Conservation (phyloP, 495 filamentous ascomycete genomes). For the Bryoglossum gracile region DNA sequence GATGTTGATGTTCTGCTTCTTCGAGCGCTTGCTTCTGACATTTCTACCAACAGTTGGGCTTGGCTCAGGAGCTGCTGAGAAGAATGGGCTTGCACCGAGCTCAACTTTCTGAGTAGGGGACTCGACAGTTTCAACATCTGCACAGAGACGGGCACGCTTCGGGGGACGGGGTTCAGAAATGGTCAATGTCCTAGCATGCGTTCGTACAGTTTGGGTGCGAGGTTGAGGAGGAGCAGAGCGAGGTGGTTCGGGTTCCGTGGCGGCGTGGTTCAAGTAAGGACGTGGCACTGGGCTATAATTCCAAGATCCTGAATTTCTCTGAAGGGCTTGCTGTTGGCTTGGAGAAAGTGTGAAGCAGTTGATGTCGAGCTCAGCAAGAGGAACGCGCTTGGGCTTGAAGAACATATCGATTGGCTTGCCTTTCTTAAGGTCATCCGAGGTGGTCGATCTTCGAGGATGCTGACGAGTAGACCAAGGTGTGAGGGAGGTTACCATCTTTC, state of each 20-base stretch:
- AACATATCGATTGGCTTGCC: slow-evolving; percentile 65
- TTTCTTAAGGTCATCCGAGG: slow-evolving; percentile 51
- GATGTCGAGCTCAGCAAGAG: slow-evolving; percentile 78
- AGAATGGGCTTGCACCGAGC: slow-evolving; percentile 51
- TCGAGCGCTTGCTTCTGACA: slow-evolving; percentile 36
- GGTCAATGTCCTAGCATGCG: slow-evolving; percentile 29
- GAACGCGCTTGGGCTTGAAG: slow-evolving; percentile 68
- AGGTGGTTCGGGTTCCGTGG: slow-evolving; percentile 23
- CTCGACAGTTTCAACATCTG: slow-evolving; percentile 34
- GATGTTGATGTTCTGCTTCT: slow-evolving; percentile 46
- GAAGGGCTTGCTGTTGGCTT: slow-evolving; percentile 54
- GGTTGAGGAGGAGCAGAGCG: slow-evolving; percentile 35
- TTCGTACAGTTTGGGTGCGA: slow-evolving; percentile 10
- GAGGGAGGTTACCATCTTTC: slow-evolving; percentile 31
- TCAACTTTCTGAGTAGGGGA: slow-evolving; percentile 27
- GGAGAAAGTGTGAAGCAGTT: slow-evolving; percentile 73
- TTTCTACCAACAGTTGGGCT: slow-evolving; percentile 47
- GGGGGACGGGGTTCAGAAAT: slow-evolving; percentile 41
- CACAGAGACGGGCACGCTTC: slow-evolving; percentile 53
- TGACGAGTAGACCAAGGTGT: slow-evolving; percentile 18
- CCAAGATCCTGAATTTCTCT: slow-evolving; percentile 50
- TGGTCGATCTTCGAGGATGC: slow-evolving; percentile 28
- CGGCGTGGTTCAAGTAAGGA: slow-evolving; percentile 19
- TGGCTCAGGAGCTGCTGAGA: slow-evolving; percentile 34
- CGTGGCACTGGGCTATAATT: slow-evolving; percentile 35